Percentiles rank a stretch among this genome's conserved stretches.
Conservation (phyloP, 169 alveolate genomes). For the Toxoplasma gondii region DNA sequence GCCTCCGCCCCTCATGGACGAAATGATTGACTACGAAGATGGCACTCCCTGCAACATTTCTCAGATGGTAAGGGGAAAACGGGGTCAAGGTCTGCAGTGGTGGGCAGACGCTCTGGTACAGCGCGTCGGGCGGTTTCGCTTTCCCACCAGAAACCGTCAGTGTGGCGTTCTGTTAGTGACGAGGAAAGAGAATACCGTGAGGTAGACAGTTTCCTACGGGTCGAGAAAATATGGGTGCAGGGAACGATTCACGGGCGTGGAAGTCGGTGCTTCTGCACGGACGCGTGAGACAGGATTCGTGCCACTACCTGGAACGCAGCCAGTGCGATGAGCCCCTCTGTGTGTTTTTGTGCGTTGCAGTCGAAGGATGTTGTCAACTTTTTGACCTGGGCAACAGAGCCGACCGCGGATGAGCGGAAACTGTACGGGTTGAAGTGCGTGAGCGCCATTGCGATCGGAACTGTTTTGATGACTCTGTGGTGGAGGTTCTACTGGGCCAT, state of each 20-base stretch:
- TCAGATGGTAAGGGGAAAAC: slow-evolving; percentile 87
- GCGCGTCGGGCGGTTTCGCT: not conserved
- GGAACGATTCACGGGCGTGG: no score
- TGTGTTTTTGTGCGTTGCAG: slow-evolving; percentile 24
- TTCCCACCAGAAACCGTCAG: not conserved
- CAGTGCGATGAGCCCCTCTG: no score
- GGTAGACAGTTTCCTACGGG: not conserved
- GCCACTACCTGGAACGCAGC: no score
- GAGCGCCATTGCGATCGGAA: slow-evolving; percentile 76
- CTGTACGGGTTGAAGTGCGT: slow-evolving; percentile 83
- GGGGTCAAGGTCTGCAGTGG: not conserved
- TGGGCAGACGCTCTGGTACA: not conserved
- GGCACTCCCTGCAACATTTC: slow-evolving; percentile 97
- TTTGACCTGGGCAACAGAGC: slow-evolving; percentile 89
- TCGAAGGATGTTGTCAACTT: slow-evolving; percentile 88
- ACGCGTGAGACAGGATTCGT: no score
- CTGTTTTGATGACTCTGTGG: slow-evolving; percentile 85
- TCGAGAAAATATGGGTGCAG: no score
- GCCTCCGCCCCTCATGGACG: slow-evolving; percentile 98
- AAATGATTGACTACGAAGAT: slow-evolving; percentile 96
- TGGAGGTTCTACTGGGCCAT: slow-evolving; percentile 87
- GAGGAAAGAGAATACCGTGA: not conserved
- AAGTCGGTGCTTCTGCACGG: no score
- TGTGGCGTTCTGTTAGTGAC: no score
- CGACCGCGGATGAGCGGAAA: slow-evolving; percentile 88